These are phyloP conservation scores for Lycium ferocissimum DNA, from an alignment of 257 asterid genomes.

Conservation along the genomic window DNA sequence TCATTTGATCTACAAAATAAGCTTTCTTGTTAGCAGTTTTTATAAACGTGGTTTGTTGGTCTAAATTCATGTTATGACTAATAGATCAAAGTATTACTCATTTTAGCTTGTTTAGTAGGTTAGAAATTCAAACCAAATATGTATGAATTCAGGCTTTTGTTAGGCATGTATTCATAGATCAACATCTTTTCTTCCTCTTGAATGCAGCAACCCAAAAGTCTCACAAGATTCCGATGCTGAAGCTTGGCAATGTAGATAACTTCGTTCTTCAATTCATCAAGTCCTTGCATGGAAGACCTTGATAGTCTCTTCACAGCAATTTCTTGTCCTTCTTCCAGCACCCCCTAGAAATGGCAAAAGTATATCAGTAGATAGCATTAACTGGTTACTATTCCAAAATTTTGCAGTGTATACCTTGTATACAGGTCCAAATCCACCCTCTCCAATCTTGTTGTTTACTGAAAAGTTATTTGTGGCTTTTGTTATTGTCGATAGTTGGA, in stretches of 20 bases:
- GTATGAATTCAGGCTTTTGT: slow-evolving; percentile 28
- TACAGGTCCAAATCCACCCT: slow-evolving; percentile 49
- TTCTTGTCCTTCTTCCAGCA: slow-evolving; percentile 39
- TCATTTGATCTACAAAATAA: slow-evolving; percentile 36
- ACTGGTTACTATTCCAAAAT: background rate
- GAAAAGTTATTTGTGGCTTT: slow-evolving; percentile 41
- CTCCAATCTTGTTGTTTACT: slow-evolving; percentile 29
- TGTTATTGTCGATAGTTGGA: slow-evolving; percentile 35
- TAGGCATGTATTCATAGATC: slow-evolving; percentile 32
- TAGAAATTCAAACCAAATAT: slow-evolving; percentile 28
- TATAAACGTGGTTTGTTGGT: background rate
- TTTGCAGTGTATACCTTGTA: slow-evolving; percentile 39
- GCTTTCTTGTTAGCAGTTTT: background rate
- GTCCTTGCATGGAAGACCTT: slow-evolving; percentile 46
- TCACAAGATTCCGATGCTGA: slow-evolving; percentile 38
- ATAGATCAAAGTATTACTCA: background rate
- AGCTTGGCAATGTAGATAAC: slow-evolving; percentile 42
- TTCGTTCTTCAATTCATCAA: slow-evolving; percentile 48
- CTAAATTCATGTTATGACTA: slow-evolving; percentile 11
- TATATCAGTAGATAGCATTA: background rate
- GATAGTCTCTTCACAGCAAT: slow-evolving; percentile 50
- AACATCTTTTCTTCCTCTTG: slow-evolving; percentile 31
- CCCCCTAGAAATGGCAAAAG: slow-evolving; percentile 28
- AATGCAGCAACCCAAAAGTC: slow-evolving; percentile 29
- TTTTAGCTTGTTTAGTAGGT: background rate